Evolutionary conservation across 805 yeast species (phyloP).

Genomic region (Metschnikowia rubicola): DNA sequence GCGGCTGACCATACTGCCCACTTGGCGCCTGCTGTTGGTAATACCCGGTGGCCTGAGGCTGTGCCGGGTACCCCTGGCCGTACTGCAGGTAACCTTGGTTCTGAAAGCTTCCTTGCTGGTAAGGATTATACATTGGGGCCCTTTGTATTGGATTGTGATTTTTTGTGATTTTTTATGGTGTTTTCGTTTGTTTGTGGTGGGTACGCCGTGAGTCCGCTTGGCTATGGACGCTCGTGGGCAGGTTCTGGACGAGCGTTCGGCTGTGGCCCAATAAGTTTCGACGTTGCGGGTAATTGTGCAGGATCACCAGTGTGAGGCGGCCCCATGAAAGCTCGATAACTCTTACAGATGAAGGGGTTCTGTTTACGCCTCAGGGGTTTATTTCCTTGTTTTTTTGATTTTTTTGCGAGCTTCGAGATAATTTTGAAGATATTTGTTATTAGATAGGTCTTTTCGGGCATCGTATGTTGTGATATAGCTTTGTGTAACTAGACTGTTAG

Average conservation of each 20-base stretch:
- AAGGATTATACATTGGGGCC: conserved; percentile 37
- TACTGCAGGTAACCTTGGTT: conserved; percentile 20
- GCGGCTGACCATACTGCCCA: conserved; percentile 15
- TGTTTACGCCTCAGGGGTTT: too few relatives aligned
- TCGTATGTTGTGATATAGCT: too few relatives aligned
- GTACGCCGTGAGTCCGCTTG: not conserved
- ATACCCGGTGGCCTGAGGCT: conserved; percentile 26
- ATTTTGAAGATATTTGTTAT: too few relatives aligned
- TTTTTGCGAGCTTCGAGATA: too few relatives aligned
- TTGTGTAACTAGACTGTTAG: too few relatives aligned
- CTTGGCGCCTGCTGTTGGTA: conserved; percentile 26
- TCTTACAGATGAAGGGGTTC: too few relatives aligned
- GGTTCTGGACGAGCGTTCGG: not conserved
- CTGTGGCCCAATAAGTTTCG: not conserved
- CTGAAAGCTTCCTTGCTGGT: conserved; percentile 23
- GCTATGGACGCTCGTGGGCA: too few relatives aligned
- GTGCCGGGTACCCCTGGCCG: conserved; percentile 23
- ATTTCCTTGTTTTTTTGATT: too few relatives aligned
- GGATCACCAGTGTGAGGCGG: not conserved
- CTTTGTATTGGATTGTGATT: not conserved
- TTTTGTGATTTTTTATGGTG: not conserved
- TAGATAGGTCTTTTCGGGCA: too few relatives aligned
- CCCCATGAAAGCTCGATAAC: too few relatives aligned
- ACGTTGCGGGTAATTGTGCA: not conserved
- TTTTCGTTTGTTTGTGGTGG: not conserved